Base-by-base conservation (phyloP, 1,139 yeast species). In the Yamadazyma oceani region DNA sequence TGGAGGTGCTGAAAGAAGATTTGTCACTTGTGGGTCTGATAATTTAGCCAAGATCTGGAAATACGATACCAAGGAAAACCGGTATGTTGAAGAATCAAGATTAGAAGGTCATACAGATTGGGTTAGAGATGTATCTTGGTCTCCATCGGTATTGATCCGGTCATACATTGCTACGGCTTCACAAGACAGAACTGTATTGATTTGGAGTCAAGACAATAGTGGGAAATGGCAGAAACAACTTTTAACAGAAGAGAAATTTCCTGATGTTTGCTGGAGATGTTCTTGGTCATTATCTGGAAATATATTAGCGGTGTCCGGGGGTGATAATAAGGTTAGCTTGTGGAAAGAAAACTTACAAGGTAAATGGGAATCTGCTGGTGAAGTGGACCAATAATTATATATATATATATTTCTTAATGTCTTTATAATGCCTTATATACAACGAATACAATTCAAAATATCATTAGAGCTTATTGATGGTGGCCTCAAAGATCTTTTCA, bases 111-210 rank as follows among this genome's bases (percentile, higher is more conserved):
- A 94, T 61, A 73, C 87, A 15, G 98, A 92, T 64, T 94, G 98
- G 98, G 97, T 92, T 26, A 81, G 98, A 60, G 99, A 92, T 61
- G 97, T 92, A 42, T 90, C 95, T 6, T 92, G 98, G 98, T 88
- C 96, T 13, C 96, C 97, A 34, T 83, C 95, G 1, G 82, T 87
- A 32, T 73, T 92, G 44, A 78, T 88, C 34, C 85, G 88, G 51
- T 81, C 95, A 14, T 92, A 89, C 61, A 85, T 92, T 55, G 98
- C 98, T n/a, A 84, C 96, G 32, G 97, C 97, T 12, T 90, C 97
- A 14, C 98, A 94, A 66, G 98, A 94, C 62, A 83, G 89, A 58
- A 85, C 95, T 1, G 97, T 94, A 40, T 74, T 89, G 46, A 86
- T 92, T 58, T 92, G 98, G 98, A 83, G 96, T 17, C 75, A 71